These are phyloP conservation scores for Skeletonema potamos DNA, from an alignment of 108 stramenopile genomes.

Conservation along the genomic window DNA sequence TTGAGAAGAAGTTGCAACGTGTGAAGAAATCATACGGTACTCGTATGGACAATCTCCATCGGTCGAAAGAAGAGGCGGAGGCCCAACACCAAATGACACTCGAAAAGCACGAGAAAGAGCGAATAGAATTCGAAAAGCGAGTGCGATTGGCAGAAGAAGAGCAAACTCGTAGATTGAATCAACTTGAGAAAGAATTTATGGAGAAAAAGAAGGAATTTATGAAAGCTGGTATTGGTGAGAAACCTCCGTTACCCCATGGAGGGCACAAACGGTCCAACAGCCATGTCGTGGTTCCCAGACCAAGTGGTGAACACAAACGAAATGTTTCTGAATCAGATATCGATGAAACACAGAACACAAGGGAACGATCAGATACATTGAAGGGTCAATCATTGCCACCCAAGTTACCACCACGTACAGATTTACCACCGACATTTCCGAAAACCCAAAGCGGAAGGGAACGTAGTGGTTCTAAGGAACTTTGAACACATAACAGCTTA, in stretches of 20 bases:
- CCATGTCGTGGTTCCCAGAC: neutral
- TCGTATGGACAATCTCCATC: constrained; percentile 86
- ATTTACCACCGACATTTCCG: neutral
- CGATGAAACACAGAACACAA: neutral
- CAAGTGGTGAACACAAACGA: constrained; percentile 18
- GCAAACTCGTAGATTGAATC: constrained; percentile 72
- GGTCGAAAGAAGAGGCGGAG: constrained; percentile 76
- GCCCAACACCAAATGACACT: constrained; percentile 84
- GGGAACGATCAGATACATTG: neutral
- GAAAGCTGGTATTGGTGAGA: constrained; percentile 4
- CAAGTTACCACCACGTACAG: neutral
- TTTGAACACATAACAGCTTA: neutral
- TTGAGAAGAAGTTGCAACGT: constrained; percentile 75
- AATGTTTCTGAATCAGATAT: constrained; percentile 9
- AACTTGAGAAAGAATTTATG: constrained; percentile 64
- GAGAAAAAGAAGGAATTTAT: constrained; percentile 40
- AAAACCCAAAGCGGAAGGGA: neutral
- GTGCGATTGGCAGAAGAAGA: constrained; percentile 79
- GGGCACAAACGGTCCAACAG: constrained; percentile 42
- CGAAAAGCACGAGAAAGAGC: constrained; percentile 85
- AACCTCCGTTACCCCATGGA: constrained; percentile 30
- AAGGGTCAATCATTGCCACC: neutral
- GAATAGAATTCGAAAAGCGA: constrained; percentile 84
- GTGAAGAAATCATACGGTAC: constrained; percentile 82
- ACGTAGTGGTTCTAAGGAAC: neutral